These are phyloP conservation scores for Gossypium australe DNA, from an alignment of 345 rosid genomes.

Conservation along the genomic window DNA sequence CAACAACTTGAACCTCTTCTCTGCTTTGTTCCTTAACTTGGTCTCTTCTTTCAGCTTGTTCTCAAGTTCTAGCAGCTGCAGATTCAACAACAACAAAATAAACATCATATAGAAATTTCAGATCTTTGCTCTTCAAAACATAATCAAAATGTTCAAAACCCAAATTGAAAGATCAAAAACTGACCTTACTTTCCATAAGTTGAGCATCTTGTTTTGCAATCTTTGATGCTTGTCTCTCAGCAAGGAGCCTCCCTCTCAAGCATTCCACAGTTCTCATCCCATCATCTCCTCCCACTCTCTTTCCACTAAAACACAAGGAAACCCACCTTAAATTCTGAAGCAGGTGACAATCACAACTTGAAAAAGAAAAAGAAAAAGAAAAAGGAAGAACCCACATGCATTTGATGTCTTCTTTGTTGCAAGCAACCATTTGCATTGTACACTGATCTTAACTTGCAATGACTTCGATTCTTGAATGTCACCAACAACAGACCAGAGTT, in stretches of 20 bases:
- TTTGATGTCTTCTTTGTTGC: conserved; percentile 23
- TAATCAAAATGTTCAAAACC: neutral
- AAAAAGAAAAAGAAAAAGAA: conserved; percentile 2
- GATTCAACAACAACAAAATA: neutral
- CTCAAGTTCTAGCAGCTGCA: conserved; percentile 64
- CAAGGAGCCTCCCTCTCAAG: conserved; percentile 78
- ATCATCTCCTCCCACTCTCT: conserved; percentile 34
- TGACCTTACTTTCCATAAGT: conserved; percentile 51
- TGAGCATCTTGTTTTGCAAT: conserved; percentile 68
- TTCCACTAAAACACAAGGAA: conserved; percentile 28
- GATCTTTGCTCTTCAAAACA: neutral
- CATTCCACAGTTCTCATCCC: conserved; percentile 57
- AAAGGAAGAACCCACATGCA: conserved; percentile 28
- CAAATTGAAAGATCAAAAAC: neutral
- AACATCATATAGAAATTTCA: neutral
- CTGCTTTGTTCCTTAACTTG: conserved; percentile 58
- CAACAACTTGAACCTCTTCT: conserved; percentile 52
- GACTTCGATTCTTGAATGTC: neutral
- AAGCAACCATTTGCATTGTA: conserved; percentile 27
- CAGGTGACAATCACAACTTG: neutral
- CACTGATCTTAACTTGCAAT: neutral
- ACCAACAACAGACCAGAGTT: no score
- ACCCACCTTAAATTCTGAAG: conserved; percentile 24
- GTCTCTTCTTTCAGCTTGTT: conserved; percentile 57
- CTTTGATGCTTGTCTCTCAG: conserved; percentile 85